phyloP scores from a whole-genome alignment of 2,329 filamentous ascomycete species.

The Saccharata proteae region DNA sequence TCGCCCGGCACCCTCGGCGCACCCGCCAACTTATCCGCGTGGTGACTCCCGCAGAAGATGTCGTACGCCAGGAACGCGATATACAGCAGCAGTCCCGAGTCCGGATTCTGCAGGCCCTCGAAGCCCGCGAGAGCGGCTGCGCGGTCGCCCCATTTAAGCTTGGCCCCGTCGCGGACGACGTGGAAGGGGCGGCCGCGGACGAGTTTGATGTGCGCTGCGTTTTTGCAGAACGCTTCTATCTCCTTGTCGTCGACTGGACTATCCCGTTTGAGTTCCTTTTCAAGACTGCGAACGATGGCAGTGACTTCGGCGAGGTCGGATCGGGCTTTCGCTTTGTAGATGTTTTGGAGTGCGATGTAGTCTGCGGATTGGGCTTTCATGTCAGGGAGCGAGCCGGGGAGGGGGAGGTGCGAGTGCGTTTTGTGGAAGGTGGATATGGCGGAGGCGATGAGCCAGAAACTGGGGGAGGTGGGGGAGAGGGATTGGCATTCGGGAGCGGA shows the following conservation, averaged over 20 bases:
- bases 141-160: slow-evolving; percentile 34
- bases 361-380: slow-evolving; percentile 93
- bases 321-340: slow-evolving; percentile 83
- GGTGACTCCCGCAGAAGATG: slow-evolving; percentile 30
- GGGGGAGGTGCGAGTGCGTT: slow-evolving; percentile 60
- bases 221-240: slow-evolving; percentile 89
- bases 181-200: slow-evolving; percentile 53
- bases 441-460: slow-evolving; percentile 81
- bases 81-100: slow-evolving; percentile 35
- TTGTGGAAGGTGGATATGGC: slow-evolving; percentile 68
- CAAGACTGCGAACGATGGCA: slow-evolving; percentile 45
- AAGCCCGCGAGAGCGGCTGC: slow-evolving; percentile 25
- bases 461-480: slow-evolving; percentile 37
- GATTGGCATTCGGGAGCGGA: slow-evolving; percentile 49
- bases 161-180: slow-evolving; percentile 30
- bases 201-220: slow-evolving; percentile 83
- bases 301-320: slow-evolving; percentile 67
- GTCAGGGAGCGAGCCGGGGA: slow-evolving; percentile 81
- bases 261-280: slow-evolving; percentile 37
- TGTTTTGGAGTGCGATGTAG: slow-evolving; percentile 80
- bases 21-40: slow-evolving; percentile 21
- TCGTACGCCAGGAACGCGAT: slow-evolving; percentile 41
- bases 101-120: slow-evolving; percentile 18
- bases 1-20: slow-evolving; percentile 26
- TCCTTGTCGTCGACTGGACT: slow-evolving; percentile 52